These are phyloP conservation scores for Penicillium odoratum DNA, from an alignment of 495 filamentous ascomycete genomes.

Conservation along the genomic window DNA sequence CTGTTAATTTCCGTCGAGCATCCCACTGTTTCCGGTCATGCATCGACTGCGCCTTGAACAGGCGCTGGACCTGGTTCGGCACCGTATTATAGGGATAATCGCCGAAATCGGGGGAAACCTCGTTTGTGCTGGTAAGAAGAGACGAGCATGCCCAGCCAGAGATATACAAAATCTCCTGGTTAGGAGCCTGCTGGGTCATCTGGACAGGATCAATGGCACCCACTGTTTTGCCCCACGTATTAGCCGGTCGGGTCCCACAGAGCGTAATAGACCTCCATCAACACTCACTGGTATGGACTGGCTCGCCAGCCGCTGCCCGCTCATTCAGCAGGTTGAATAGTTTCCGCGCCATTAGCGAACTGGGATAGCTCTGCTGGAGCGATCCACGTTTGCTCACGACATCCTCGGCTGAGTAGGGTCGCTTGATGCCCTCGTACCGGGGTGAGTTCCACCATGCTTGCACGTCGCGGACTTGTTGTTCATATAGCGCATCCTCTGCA, in stretches of 20 bases:
- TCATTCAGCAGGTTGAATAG: conserved; percentile 85
- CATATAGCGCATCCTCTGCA: conserved; percentile 79
- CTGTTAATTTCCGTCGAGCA: conserved; percentile 69
- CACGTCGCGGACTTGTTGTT: conserved; percentile 77
- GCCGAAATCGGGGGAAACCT: conserved; percentile 95
- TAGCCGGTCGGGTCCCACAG: conserved; percentile 4
- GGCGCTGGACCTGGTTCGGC: conserved; percentile 92
- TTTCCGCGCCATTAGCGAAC: conserved; percentile 90
- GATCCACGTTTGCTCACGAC: conserved; percentile 90
- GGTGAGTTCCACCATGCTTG: conserved; percentile 83
- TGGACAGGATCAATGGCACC: conserved; percentile 97
- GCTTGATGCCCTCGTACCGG: conserved; percentile 83
- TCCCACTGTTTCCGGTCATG: conserved; percentile 97
- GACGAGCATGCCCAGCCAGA: conserved; percentile 97
- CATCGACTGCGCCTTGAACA: conserved; percentile 94
- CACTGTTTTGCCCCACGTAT: conserved; percentile 52
- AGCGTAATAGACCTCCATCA: background rate
- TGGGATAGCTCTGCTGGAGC: conserved; percentile 83
- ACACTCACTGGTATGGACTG: conserved; percentile 82
- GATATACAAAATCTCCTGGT: conserved; percentile 94
- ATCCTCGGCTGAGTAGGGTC: conserved; percentile 86
- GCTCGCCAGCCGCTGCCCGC: conserved; percentile 70
- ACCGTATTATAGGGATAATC: conserved; percentile 99
- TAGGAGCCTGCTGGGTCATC: conserved; percentile 96
- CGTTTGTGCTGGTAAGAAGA: conserved; percentile 88